These are phyloP conservation scores for Sarcomyxa edulis DNA, from an alignment of 768 basidiomycete species.

Conservation along the genomic window DNA sequence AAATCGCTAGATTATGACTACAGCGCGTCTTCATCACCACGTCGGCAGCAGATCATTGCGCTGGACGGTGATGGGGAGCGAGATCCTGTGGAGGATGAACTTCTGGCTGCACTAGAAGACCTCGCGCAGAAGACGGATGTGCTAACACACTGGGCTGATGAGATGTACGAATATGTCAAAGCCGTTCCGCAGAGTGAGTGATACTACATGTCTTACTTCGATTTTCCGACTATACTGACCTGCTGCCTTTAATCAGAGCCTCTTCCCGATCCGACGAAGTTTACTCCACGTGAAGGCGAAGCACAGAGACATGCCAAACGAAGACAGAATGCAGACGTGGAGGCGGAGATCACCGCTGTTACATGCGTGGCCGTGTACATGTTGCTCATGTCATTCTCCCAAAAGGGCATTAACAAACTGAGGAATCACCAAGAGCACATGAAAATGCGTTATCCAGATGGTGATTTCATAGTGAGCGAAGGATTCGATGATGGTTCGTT, in stretches of 20 bases:
- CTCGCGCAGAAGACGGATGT: constrained; percentile 96
- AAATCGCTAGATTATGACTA: constrained; percentile 30
- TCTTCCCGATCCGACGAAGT: constrained; percentile 74
- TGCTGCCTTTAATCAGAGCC: constrained; percentile 49
- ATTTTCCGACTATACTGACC: neutral
- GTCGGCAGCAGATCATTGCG: constrained; percentile 49
- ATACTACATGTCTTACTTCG: constrained; percentile 16
- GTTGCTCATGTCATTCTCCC: constrained; percentile 87
- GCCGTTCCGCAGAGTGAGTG: constrained; percentile 79
- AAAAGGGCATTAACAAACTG: constrained; percentile 86
- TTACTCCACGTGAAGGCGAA: constrained; percentile 65
- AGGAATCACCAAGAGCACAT: constrained; percentile 75
- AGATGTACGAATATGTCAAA: constrained; percentile 88
- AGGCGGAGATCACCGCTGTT: constrained; percentile 78
- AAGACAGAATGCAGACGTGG: constrained; percentile 69
- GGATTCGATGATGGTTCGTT: constrained; percentile 72
- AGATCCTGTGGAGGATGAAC: constrained; percentile 75
- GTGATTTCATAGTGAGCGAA: constrained; percentile 69
- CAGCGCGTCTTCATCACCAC: constrained; percentile 48
- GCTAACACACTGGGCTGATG: constrained; percentile 89
- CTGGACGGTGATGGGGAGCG: constrained; percentile 38
- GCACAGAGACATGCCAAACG: constrained; percentile 62
- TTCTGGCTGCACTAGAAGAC: constrained; percentile 81
- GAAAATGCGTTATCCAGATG: constrained; percentile 75
- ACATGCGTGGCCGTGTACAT: constrained; percentile 88